These are phyloP conservation scores for Cytospora paraplurivora DNA, from an alignment of 2,329 filamentous ascomycete genomes.

Conservation along the genomic window DNA sequence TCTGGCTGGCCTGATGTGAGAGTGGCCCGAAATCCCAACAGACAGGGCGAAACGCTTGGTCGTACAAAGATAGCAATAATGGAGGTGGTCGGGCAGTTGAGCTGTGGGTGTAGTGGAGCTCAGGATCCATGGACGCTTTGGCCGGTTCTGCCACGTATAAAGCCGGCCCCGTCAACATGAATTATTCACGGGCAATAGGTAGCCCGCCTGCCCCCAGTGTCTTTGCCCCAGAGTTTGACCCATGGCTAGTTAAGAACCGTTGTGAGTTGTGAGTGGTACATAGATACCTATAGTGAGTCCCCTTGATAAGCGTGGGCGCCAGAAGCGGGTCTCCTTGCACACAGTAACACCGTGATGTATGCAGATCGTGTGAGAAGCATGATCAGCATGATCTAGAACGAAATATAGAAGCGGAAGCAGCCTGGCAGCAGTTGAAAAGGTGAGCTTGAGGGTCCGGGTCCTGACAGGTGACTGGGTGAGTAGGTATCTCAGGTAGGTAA, in stretches of 20 bases:
- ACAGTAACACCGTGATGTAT: not conserved
- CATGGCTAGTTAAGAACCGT: not conserved
- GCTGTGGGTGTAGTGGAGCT: not conserved
- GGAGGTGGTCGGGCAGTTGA: not conserved
- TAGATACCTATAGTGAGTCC: too few relatives aligned
- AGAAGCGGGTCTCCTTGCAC: not conserved
- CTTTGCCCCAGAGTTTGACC: not conserved
- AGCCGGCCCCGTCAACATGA: not conserved
- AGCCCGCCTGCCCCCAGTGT: not conserved
- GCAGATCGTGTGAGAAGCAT: conserved; percentile 3
- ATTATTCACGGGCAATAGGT: not conserved
- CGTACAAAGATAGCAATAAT: not conserved
- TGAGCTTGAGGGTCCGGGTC: not conserved
- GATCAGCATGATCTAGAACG: conserved; percentile 1
- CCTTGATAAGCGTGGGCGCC: not conserved
- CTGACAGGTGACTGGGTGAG: not conserved
- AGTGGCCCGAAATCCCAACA: not conserved
- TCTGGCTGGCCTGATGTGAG: not conserved
- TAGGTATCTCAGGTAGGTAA: not conserved
- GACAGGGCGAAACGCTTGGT: not conserved
- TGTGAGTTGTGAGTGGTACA: not conserved
- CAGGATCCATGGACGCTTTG: not conserved
- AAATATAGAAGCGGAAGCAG: not conserved
- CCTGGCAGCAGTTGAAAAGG: not conserved
- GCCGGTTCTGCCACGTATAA: not conserved